Conservation (phyloP, 805 yeast genomes). For the Kurtzmaniella fragi region DNA sequence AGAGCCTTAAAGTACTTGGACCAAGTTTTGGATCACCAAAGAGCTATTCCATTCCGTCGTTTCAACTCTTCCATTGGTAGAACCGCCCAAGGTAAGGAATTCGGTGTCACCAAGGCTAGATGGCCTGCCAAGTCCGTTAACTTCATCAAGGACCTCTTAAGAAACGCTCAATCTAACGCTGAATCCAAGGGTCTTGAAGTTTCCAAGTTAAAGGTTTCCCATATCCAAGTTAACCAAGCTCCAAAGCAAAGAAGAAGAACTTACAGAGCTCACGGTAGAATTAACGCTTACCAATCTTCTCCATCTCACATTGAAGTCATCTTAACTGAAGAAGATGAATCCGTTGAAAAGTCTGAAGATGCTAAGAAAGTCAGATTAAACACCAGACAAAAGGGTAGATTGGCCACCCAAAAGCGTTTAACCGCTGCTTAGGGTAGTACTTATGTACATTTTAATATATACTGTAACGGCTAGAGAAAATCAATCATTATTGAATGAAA, state of each 20-base stretch:
- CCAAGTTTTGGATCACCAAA: constrained; percentile 95
- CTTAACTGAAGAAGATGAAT: constrained; percentile 92
- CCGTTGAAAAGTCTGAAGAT: constrained; percentile 87
- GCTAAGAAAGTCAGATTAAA: constrained; percentile 63
- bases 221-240: constrained; percentile 99
- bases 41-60: constrained; percentile 99
- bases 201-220: constrained; percentile 88
- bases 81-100: constrained; percentile 99
- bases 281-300: constrained; percentile 97
- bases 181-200: constrained; percentile 97
- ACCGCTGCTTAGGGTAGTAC: constrained; percentile 42
- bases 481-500: background rate
- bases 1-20: constrained; percentile 94
- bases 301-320: constrained; percentile 99
- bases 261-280: constrained; percentile 99
- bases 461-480: background rate
- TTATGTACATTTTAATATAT: background rate
- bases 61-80: constrained; percentile 95
- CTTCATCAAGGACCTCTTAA: constrained; percentile 88
- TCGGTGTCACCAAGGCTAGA: constrained; percentile 99
- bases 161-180: constrained; percentile 98
- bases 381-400: constrained; percentile 90
- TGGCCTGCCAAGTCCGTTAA: constrained; percentile 99
- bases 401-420: constrained; percentile 82
- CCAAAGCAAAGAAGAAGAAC: constrained; percentile 99